Evolutionary conservation across 2,329 filamentous ascomycete genomes (phyloP), one percentile per base, ranked within the genome.

Genomic region (Arthrobotrys sinensis): DNA sequence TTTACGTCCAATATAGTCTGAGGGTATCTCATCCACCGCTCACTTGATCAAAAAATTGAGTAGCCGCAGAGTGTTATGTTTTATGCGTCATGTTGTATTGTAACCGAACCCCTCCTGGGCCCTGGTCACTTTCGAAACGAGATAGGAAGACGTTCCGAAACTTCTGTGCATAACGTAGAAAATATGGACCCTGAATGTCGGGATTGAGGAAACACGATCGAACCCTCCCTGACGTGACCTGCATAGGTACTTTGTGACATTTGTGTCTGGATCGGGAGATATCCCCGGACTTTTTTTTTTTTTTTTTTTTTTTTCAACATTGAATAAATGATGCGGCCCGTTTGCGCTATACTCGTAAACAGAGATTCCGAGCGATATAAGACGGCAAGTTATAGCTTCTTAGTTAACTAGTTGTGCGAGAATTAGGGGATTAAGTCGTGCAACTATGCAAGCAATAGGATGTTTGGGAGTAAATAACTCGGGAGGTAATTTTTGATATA

Each of bases 91-190:
- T 24, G 45, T 21, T n/a, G 45, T 43, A 10, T n/a, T 1, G 16
- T 48, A 28, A 28, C 24, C 24, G 24, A 28, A 28, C 24, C 24
- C 24, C 24, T 4, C 24, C 24, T 28, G 4, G 24, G 24, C 24
- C 48, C 48, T n/a, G 21, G 48, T 32, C 11, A 32, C 12, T 52
- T 52, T 52, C 48, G 48, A 52, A 52, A 52, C 48, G 24, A 14
- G 48, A 52, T 32, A 32, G 48, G 24, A 52, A 28, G 21, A 52
- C 4, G 24, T 52, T 52, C 48, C 48, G 48, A 52, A 52, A 52
- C 48, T 52, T 52, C 24, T 52, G 12, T 48, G 48, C 24, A 52
- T 52, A n/a, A 5, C 24, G 19, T 6, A 52, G 11, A 32, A 32
- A 12, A 7, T 32, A 1, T 7, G 48, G 24, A n/a, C 24, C 24